Base-by-base conservation (phyloP, 495 filamentous ascomycete species). In the Hypoxylon crocopeplum region DNA sequence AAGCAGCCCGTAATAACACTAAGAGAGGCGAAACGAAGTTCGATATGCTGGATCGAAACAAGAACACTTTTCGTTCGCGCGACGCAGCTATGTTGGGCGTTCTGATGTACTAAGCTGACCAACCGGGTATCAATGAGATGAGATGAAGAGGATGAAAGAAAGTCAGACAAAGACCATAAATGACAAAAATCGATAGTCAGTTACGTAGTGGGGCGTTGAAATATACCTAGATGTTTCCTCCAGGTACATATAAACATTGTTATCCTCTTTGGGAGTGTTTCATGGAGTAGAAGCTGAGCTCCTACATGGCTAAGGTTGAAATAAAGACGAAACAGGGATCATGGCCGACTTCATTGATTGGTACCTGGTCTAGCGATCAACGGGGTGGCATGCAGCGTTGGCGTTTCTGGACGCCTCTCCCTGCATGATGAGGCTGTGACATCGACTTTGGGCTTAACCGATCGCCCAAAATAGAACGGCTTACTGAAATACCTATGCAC, bases 351-450 rank as follows among this genome's bases (percentile, higher is more conserved):
- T 19, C 13, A 24, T 39, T 57, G 40, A 58, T 52, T 63, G 52
- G 59, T 45, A 7, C 39, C 36, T 33, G 15, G 11, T 25, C 4
- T 17, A 42, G 25, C 25, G 52, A 57, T 57, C 48, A 44, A 32
- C 45, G 36, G 59, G 47, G 34, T 39, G 45, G 21, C 22, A 47
- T 56, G 59, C 53, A 17, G 48, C 17, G 60, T 50, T 64, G 60
- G 53, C 48, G 54, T 64, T 54, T 53, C 48, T 40, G 34, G 39
- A 36, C n/a, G 30, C 52, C 47, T 57, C 41, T 63, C 53, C 52
- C 52, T 62, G 59, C 59, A 62, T 63, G 25, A 51, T 41, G 59
- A 62, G 59, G 59, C 59, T 62, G 33, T 62, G 59, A 13, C 24
- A 44, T 50, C 38, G 27, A 39, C 32, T 59, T 59, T 47, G 47